phyloP scores from a whole-genome alignment of 208 protist species.

The Herpetomonas samuelpessoai region DNA sequence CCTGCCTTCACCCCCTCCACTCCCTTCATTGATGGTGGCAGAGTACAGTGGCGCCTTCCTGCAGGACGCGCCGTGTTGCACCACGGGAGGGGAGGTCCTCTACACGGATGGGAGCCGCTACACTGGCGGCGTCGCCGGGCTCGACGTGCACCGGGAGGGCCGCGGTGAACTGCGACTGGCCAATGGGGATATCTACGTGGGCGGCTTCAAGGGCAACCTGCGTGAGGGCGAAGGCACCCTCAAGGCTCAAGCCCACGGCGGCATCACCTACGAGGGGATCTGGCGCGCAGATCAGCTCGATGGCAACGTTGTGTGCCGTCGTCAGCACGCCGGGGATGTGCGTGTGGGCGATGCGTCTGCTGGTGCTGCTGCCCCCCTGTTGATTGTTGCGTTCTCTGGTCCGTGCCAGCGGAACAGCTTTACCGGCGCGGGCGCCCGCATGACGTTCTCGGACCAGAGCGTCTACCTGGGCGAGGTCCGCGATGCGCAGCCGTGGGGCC shows the following conservation, averaged over 20 bases:
- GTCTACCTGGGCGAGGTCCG: slow-evolving; percentile 56
- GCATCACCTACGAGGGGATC: slow-evolving; percentile 42
- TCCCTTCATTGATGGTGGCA: background rate
- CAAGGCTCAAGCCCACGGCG: slow-evolving; percentile 20
- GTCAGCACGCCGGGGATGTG: background rate
- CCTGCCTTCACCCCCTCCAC: background rate
- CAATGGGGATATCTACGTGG: slow-evolving; percentile 57
- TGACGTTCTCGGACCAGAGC: slow-evolving; percentile 58
- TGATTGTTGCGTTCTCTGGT: slow-evolving; percentile 55
- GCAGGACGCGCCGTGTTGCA: slow-evolving; percentile 27
- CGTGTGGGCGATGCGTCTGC: too few species aligned
- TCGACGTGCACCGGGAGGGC: slow-evolving; percentile 46
- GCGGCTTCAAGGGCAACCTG: slow-evolving; percentile 43
- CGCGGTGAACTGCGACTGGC: slow-evolving; percentile 45
- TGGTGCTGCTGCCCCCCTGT: too few species aligned
- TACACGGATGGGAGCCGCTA: slow-evolving; percentile 77
- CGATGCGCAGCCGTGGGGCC: slow-evolving; percentile 46
- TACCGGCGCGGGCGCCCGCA: slow-evolving; percentile 36
- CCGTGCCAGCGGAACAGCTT: slow-evolving; percentile 58
- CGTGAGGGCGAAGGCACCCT: slow-evolving; percentile 58
- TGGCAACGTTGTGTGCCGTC: slow-evolving; percentile 25
- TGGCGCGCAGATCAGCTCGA: slow-evolving; percentile 53
- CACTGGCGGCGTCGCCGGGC: slow-evolving; percentile 35
- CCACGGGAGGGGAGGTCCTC: slow-evolving; percentile 29
- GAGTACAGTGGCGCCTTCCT: slow-evolving; percentile 62